Evolutionary conservation across 2,329 filamentous ascomycete genomes (phyloP), one percentile per base, ranked within the genome.

Genomic region (Paraphaeosphaeria sporulosa): DNA sequence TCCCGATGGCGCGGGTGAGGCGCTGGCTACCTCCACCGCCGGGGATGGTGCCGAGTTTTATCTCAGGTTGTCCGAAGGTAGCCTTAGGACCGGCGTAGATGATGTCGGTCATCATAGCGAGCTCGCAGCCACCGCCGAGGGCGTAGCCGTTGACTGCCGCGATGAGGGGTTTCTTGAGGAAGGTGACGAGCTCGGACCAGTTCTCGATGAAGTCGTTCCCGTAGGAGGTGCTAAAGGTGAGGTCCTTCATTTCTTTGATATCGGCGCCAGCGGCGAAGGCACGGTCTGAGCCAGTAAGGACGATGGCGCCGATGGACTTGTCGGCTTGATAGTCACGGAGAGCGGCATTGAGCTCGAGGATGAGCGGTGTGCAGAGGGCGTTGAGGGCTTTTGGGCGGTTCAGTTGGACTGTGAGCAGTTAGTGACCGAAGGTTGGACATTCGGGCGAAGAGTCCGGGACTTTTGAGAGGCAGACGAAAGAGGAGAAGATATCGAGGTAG

Each of bases 241-340:
- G 87, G 62, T 93, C 89, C 32, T 93, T 91, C 95, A 99, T 99
- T 81, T 99, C 95, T 81, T 98, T 98, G 83, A 99, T 99, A 80
- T 99, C 95, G 62, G 95, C 95, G 54, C 95, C 95, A 47, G 95
- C 85, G 76, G 72, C 76, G 57, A 79, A 99, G 44, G 94, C 94
- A 79, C 90, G 93, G 67, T 93, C 85, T 48, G 90, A 96, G 57
- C 95, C 95, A 0, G 95, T 97, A 60, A 99, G 84, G 60, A 99
- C 76, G 42, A 78, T 72, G 57, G 76, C 76, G 56, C 71, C 71
- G 46, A 78, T 74, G 38, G 67, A 64, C 9, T 64, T 63, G 58
- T 71, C 67, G 48, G 71, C 62, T 59, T 79, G 76, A 63, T 76
- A 75, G 55, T 63, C 65, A 59, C 73, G 72, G 56, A 79, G 71